Base-by-base conservation (phyloP, 2,329 filamentous ascomycete genomes). In the Alternaria postmessia region DNA sequence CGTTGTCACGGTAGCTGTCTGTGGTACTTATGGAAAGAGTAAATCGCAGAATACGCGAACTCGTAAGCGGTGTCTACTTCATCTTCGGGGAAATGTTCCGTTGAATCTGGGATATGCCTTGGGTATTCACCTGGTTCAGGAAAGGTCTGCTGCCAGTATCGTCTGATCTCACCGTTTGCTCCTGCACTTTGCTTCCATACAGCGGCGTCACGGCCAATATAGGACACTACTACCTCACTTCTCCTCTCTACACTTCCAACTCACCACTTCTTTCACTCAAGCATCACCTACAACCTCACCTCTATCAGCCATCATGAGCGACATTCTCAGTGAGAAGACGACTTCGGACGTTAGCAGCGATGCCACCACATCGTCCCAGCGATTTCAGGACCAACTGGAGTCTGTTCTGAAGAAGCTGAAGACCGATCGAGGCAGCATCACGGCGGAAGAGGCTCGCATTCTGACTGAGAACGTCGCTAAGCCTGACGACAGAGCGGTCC, bases 381-480 rank as follows among this genome's bases (percentile, higher is more conserved):
- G 53, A 12, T 49, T 62, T 18, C 42, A 53, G 16, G 42, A 46
- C 24, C 49, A 54, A 16, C 47, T 63, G 22, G 38, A 60, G 44
- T 36, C 34, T 16, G 57, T 62, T 6, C 32, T 62, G 14, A 30
- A 11, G 8, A 75, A 76, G 65, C 58, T 77, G 38, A 57, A 64
- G 28, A 62, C 61, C 4, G 57, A 74, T 16, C 67, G 74, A 9
- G 57, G 59, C 44, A 68, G 61, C 61, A 71, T 78, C 62, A 76
- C 71, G 16, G 58, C 67, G 12, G 73, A 74, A 32, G 75, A 78
- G 54, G 72, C 70, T 63, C 73, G 67, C 22, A 64, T 67, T 32
- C 66, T 77, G 34, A 68, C 67, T 49, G 71, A 73, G 61, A 65
- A 74, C 43, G 66, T 63, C 49, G 67, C 68, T 41, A 67, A 60